These are phyloP conservation scores for Arthroderma uncinatum DNA, from an alignment of 2,329 filamentous ascomycete species.

Conservation along the genomic window DNA sequence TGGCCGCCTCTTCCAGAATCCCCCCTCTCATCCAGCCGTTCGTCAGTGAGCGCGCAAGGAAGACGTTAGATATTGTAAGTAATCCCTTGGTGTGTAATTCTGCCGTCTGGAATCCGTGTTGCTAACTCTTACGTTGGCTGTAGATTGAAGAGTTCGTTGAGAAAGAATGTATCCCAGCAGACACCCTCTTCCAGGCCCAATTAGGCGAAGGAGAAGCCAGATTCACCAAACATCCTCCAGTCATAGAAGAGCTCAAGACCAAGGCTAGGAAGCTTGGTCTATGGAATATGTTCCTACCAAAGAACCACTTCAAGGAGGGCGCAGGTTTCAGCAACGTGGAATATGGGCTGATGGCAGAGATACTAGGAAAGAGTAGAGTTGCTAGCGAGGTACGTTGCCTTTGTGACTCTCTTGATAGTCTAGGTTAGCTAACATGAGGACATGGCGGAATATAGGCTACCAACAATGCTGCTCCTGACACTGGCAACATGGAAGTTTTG, in stretches of 20 bases:
- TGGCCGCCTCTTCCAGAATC: conserved; percentile 44
- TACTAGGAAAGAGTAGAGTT: conserved; percentile 71
- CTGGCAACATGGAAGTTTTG: conserved; percentile 90
- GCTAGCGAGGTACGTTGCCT: conserved; percentile 53
- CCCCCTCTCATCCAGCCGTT: conserved; percentile 48
- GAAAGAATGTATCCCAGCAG: conserved; percentile 83
- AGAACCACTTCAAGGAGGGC: conserved; percentile 88
- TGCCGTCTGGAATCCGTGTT: background rate
- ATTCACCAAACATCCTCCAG: conserved; percentile 66
- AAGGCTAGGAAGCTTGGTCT: conserved; percentile 73
- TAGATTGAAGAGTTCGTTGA: conserved; percentile 91
- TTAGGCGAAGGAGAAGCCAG: conserved; percentile 63
- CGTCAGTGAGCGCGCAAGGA: conserved; percentile 75
- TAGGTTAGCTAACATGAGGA: background rate
- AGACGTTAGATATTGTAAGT: conserved; percentile 63
- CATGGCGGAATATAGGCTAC: conserved; percentile 45
- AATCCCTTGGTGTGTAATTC: background rate
- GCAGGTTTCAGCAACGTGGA: conserved; percentile 92
- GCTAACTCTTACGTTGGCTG: conserved; percentile 5
- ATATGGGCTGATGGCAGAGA: conserved; percentile 96
- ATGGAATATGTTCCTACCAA: conserved; percentile 98
- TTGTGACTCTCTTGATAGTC: conserved; percentile 17
- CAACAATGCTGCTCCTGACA: conserved; percentile 85
- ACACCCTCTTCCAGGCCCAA: conserved; percentile 68
- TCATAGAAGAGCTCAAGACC: conserved; percentile 81